Conservation (phyloP, 805 yeast species). For the Ogataea salicorniae region DNA sequence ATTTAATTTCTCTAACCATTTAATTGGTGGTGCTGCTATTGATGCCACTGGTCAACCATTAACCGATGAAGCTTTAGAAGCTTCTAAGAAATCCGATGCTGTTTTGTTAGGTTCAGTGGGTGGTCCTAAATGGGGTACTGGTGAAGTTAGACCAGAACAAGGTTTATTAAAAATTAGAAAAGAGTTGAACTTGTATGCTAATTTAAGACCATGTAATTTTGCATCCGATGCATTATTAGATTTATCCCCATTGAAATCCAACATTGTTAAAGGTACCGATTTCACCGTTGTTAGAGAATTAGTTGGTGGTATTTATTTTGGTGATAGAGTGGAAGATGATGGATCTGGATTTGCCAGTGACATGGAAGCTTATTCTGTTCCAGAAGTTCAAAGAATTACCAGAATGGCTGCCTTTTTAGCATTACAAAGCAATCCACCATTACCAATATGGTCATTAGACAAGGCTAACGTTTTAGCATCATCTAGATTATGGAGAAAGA, state of each 20-base stretch:
- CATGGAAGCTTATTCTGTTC: conserved; percentile 85
- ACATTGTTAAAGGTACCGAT: conserved; percentile 84
- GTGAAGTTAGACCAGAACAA: conserved; percentile 94
- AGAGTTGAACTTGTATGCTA: conserved; percentile 90
- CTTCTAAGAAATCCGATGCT: conserved; percentile 86
- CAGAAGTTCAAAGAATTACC: conserved; percentile 92
- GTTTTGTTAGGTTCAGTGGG: conserved; percentile 98
- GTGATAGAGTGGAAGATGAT: conserved; percentile 89
- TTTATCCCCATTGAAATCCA: conserved; percentile 82
- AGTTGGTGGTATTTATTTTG: conserved; percentile 97
- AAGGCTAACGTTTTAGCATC: conserved; percentile 97
- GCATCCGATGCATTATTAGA: conserved; percentile 78
- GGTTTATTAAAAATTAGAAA: conserved; percentile 92
- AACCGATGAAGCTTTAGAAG: conserved; percentile 76
- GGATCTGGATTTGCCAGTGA: conserved; percentile 87
- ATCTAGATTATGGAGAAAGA: conserved; percentile 92
- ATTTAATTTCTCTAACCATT: conserved; percentile 75
- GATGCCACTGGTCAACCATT: conserved; percentile 94
- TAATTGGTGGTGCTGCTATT: conserved; percentile 98
- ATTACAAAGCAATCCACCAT: conserved; percentile 86
- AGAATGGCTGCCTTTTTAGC: conserved; percentile 98
- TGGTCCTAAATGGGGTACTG: conserved; percentile 99
- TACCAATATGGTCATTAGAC: conserved; percentile 93
- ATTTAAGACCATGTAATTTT: conserved; percentile 94
- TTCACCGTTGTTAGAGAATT: conserved; percentile 92